These are phyloP conservation scores for Acer negundo DNA, from an alignment of 345 rosid species.

Conservation along the genomic window DNA sequence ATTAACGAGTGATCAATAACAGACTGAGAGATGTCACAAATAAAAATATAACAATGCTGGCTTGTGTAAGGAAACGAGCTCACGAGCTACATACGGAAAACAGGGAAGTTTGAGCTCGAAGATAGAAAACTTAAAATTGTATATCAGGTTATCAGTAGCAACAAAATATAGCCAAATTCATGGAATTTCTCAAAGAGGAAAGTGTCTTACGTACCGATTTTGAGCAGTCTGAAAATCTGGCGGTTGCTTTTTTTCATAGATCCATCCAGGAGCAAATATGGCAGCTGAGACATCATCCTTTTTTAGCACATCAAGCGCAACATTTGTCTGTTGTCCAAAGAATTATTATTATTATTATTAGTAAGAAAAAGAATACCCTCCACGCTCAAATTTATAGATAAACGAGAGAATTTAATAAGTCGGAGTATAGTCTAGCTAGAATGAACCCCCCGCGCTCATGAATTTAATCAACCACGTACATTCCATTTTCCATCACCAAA, in stretches of 20 bases:
- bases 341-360: conserved; percentile 10
- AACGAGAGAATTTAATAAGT: not conserved
- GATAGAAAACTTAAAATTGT: not conserved
- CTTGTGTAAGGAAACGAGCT: not conserved
- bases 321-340: conserved; percentile 52
- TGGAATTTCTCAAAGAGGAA: not conserved
- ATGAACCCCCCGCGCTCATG: no score
- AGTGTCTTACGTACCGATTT: conserved; percentile 51
- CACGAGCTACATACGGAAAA: not conserved
- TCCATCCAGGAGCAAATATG: conserved; percentile 93
- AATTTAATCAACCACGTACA: conserved; percentile 37
- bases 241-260: conserved; percentile 69
- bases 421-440: no score
- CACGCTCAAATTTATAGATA: not conserved
- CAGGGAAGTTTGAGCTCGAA: not conserved
- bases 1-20: no score
- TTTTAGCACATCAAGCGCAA: conserved; percentile 76
- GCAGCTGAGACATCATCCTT: conserved; percentile 73
- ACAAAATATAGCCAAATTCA: not conserved
- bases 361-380: not conserved
- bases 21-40: not conserved
- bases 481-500: conserved; percentile 88
- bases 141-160: not conserved
- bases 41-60: not conserved
- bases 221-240: conserved; percentile 84